phyloP scores from a whole-genome alignment of 805 yeast genomes.

The Kodamaea kakaduensis region DNA sequence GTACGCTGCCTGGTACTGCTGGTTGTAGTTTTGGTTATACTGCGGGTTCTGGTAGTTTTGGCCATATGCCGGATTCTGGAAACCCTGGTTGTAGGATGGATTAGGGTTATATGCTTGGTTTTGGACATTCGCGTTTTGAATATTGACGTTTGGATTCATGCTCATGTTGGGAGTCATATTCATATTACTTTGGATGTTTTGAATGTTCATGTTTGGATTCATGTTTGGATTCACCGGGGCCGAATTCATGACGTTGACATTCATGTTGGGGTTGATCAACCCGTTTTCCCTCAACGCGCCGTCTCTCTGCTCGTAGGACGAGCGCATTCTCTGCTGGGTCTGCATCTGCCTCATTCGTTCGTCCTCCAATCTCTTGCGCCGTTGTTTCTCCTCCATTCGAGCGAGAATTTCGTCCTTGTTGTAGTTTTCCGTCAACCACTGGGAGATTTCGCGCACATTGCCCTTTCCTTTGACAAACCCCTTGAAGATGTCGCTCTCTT shows the following conservation, averaged over 20 bases:
- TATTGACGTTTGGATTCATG: neutral
- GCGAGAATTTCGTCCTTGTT: constrained; percentile 23
- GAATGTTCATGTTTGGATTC: neutral
- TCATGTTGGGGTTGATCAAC: no score
- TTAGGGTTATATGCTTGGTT: no score
- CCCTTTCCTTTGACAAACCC: constrained; percentile 43
- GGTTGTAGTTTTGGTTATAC: neutral
- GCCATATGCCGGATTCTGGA: neutral
- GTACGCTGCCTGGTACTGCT: no score
- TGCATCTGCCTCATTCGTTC: constrained; percentile 11
- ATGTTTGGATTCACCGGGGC: neutral
- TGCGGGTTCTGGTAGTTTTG: neutral
- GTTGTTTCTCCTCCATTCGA: constrained; percentile 15
- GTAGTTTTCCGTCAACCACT: constrained; percentile 36
- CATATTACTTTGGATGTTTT: no score
- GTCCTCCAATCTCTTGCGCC: constrained; percentile 13
- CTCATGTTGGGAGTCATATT: no score
- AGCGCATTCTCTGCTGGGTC: constrained; percentile 16
- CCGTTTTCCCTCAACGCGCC: constrained; percentile 10
- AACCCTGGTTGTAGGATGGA: neutral
- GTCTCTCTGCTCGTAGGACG: constrained; percentile 14
- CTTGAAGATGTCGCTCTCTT: constrained; percentile 38
- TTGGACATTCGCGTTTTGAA: no score
- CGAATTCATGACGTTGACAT: neutral
- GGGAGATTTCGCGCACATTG: constrained; percentile 36